Evolutionary conservation across 176 grass and related monocot species (phyloP).

Genomic region (Chloris gayana): DNA sequence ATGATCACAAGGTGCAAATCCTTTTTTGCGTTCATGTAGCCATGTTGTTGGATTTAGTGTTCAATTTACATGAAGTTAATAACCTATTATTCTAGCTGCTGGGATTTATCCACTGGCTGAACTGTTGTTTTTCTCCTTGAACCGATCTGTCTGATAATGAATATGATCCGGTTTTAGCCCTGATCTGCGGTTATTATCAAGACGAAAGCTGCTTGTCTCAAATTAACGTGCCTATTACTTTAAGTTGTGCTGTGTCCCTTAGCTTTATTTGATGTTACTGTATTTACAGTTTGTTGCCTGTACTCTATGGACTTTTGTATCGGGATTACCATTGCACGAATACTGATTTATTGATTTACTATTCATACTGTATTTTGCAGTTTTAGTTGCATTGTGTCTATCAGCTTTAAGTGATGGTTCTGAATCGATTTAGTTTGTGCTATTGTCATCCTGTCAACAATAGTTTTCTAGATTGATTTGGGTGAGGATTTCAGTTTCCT

Average conservation of each 20-base stretch:
- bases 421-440: background rate
- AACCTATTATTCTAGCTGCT: constrained; percentile 36
- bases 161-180: background rate
- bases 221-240: background rate
- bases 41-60: constrained; percentile 29
- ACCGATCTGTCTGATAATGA: constrained; percentile 28
- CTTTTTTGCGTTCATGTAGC: constrained; percentile 28
- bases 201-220: background rate
- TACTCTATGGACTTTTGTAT: background rate
- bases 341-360: background rate
- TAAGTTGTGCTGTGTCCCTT: background rate
- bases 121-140: constrained; percentile 35
- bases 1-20: constrained; percentile 42
- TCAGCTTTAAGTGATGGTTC: background rate
- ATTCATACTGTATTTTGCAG: background rate
- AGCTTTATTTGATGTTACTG: background rate
- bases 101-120: constrained; percentile 13
- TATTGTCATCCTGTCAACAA: background rate
- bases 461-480: background rate
- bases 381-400: background rate
- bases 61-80: constrained; percentile 40
- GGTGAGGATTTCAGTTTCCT: background rate
- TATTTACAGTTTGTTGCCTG: background rate
- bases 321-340: background rate
- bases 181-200: background rate